Evolutionary conservation across 345 rosid genomes (phyloP).

Genomic region (Lepidium sativum): DNA sequence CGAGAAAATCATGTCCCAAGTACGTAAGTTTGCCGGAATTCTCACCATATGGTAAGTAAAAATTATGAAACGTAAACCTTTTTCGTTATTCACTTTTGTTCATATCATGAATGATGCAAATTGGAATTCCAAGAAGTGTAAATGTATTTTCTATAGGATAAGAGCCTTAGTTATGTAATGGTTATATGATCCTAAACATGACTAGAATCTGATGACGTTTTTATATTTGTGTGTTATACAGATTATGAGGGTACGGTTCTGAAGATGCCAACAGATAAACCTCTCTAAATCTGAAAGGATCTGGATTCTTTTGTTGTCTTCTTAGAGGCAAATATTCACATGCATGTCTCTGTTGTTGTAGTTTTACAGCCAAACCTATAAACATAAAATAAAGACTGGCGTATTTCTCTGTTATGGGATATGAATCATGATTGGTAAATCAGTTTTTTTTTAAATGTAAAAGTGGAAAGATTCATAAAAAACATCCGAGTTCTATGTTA

Average conservation of each 20-base stretch:
- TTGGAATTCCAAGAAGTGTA: not conserved
- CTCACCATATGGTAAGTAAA: conserved; percentile 44
- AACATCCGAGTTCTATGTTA: too few relatives aligned
- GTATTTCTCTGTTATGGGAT: too few relatives aligned
- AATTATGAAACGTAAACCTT: not conserved
- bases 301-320: not conserved
- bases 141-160: not conserved
- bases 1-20: conserved; percentile 62
- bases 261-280: conserved; percentile 23
- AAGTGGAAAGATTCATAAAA: too few relatives aligned
- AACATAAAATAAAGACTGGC: too few relatives aligned
- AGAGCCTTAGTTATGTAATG: not conserved
- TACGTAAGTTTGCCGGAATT: conserved; percentile 71
- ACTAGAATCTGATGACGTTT: not conserved
- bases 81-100: not conserved
- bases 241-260: conserved; percentile 21
- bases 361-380: too few relatives aligned
- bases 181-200: not conserved
- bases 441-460: too few relatives aligned
- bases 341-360: too few relatives aligned
- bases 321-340: conserved; percentile 11
- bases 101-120: not conserved
- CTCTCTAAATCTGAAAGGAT: not conserved
- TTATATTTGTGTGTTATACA: not conserved
- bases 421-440: too few relatives aligned